Conservation (phyloP, 257 asterid genomes). For the Haberlea rhodopensis region DNA sequence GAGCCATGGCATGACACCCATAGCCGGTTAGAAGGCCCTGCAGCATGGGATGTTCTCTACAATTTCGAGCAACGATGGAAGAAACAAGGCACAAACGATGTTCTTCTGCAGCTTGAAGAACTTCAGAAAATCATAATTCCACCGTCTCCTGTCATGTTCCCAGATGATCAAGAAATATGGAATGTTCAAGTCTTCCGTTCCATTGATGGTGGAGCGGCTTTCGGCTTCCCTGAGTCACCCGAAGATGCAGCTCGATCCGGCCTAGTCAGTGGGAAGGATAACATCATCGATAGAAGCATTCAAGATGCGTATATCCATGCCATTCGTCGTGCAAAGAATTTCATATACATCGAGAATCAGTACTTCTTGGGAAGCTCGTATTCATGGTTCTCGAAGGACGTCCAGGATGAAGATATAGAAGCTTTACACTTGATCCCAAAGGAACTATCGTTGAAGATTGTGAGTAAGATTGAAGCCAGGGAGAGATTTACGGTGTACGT, state of each 20-base stretch:
- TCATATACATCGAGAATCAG: slow-evolving; percentile 38
- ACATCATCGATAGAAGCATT: slow-evolving; percentile 39
- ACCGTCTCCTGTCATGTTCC: slow-evolving; percentile 34
- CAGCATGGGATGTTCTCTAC: slow-evolving; percentile 39
- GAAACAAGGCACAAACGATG: slow-evolving; percentile 32
- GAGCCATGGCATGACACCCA: slow-evolving; percentile 49
- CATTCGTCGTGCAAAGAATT: slow-evolving; percentile 33
- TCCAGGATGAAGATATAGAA: slow-evolving; percentile 21
- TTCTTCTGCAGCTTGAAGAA: slow-evolving; percentile 28
- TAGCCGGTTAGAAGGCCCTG: slow-evolving; percentile 33
- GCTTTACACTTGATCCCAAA: slow-evolving; percentile 35
- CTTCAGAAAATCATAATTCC: slow-evolving; percentile 22
- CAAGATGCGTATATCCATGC: slow-evolving; percentile 40
- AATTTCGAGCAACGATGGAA: slow-evolving; percentile 42
- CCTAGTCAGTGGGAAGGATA: slow-evolving; percentile 36
- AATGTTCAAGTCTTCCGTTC: slow-evolving; percentile 41
- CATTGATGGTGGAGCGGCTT: slow-evolving; percentile 43
- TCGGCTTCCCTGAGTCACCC: slow-evolving; percentile 35
- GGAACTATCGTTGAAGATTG: slow-evolving; percentile 35
- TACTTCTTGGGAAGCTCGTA: slow-evolving; percentile 38
- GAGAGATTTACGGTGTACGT: slow-evolving; percentile 31
- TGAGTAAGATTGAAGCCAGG: slow-evolving; percentile 31
- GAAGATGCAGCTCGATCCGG: slow-evolving; percentile 33
- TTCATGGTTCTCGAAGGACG: slow-evolving; percentile 30
- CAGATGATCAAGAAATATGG: slow-evolving; percentile 30